Evolutionary conservation across 805 yeast species (phyloP).

Genomic region (Lipomyces anomalus): DNA sequence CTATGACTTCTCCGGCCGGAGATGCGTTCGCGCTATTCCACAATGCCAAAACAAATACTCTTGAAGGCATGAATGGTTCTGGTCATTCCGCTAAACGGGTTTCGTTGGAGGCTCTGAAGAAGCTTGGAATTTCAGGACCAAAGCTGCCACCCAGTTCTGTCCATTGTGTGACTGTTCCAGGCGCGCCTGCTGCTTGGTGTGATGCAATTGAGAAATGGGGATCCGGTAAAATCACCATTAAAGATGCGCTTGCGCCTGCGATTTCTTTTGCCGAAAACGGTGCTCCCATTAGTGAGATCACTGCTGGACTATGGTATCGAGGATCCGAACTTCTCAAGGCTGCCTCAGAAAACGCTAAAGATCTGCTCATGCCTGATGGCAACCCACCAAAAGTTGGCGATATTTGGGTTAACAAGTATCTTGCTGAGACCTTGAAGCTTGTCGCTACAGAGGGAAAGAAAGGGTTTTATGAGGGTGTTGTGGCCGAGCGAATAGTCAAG

Average conservation of each 20-base stretch:
- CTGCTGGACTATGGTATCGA: conserved; percentile 48
- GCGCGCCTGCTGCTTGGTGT: conserved; percentile 74
- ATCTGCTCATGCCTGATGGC: conserved; percentile 33
- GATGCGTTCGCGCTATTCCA: conserved; percentile 55
- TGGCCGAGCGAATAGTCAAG: conserved; percentile 58
- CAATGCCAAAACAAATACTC: conserved; percentile 44
- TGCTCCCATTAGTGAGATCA: conserved; percentile 55
- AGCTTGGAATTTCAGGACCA: conserved; percentile 41
- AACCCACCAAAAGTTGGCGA: conserved; percentile 56
- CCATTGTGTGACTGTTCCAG: conserved; percentile 66
- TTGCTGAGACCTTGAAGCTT: conserved; percentile 49
- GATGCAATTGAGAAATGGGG: conserved; percentile 70
- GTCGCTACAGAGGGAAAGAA: conserved; percentile 54
- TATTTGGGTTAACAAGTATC: conserved; percentile 44
- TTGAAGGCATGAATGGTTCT: conserved; percentile 67
- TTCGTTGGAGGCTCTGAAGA: conserved; percentile 44
- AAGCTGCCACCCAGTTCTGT: conserved; percentile 51
- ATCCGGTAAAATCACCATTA: conserved; percentile 55
- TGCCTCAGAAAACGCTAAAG: conserved; percentile 31
- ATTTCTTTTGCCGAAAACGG: conserved; percentile 67
- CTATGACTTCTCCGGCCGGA: conserved; percentile 39
- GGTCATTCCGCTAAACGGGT: conserved; percentile 59
- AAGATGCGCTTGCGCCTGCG: conserved; percentile 56
- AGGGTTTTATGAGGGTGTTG: conserved; percentile 66
- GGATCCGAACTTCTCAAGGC: conserved; percentile 38